A percentile compares a stretch with the other conserved stretches of the same genome.
Evolutionary conservation across 2,329 filamentous ascomycete species (phyloP).

Genomic region (Fusarium zealandicum): DNA sequence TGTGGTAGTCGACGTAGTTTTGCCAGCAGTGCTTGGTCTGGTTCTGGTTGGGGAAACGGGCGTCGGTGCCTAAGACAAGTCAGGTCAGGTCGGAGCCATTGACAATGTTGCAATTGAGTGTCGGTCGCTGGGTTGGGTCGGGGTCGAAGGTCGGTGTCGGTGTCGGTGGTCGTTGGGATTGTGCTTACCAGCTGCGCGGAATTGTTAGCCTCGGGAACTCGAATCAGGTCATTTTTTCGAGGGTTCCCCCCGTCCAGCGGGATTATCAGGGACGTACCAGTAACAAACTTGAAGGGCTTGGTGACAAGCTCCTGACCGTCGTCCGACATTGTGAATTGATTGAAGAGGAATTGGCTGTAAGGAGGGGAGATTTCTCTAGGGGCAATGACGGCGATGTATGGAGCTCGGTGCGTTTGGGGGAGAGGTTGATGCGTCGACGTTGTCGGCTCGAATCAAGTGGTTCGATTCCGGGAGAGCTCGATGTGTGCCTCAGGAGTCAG

Average conservation of each 20-base stretch:
- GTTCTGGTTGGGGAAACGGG: conserved; percentile 98
- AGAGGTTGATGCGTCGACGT: conserved; percentile 47
- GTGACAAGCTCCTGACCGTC: conserved; percentile 76
- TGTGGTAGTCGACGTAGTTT: conserved; percentile 99
- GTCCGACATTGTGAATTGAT: conserved; percentile 80
- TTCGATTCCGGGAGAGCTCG: conserved; percentile 45
- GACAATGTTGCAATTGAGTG: conserved; percentile 37
- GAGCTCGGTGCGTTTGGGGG: conserved; percentile 44
- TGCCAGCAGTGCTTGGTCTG: conserved; percentile 99
- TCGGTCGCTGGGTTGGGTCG: conserved; percentile 33
- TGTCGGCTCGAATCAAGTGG: conserved; percentile 53
- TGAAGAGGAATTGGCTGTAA: conserved; percentile 33
- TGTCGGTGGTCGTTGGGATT: conserved; percentile 19
- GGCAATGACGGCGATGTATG: conserved; percentile 48
- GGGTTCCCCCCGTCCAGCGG: conserved; percentile 43
- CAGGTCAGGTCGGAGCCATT: conserved; percentile 24
- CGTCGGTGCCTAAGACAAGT: conserved; percentile 81
- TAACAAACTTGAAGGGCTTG: conserved; percentile 99
- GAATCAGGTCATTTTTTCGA: conserved; percentile 48
- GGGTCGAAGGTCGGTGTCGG: background rate
- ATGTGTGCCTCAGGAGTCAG: conserved; percentile 48
- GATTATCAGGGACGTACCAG: conserved; percentile 72
- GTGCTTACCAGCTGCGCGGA: conserved; percentile 54
- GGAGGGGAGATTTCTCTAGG: conserved; percentile 36
- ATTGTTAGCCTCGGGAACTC: conserved; percentile 52